Base-by-base conservation (phyloP, 2,329 filamentous ascomycete species). In the Clarireedia hainanense region DNA sequence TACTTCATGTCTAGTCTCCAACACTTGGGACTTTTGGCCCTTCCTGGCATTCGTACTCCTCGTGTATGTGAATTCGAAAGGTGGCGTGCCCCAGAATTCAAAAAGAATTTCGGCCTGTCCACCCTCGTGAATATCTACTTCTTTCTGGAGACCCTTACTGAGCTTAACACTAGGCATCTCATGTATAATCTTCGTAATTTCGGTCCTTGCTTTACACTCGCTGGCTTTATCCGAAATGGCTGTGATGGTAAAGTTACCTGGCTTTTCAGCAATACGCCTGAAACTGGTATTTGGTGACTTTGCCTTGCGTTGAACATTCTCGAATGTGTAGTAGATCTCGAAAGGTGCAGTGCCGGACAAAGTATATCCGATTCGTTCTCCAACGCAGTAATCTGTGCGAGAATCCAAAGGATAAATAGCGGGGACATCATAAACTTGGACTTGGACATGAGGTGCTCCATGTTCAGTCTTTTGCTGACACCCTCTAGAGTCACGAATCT, bases 61-160 rank as follows among this genome's bases (percentile, higher is more conserved):
- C 20, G 91, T 97, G 71, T 95, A 97, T 56, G 92, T 96, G 69
- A 97, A 99, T 72, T 97, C 94, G 67, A 99, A 99, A 1, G 94
- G 94, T 59, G 94, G 91, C 5, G 89, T 91, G 56, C 95, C 94
- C 76, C 88, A 91, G 73, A 99, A 99, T 66, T 96, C 89, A 65
- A 99, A 97, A 6, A 90, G 75, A 52, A 99, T 91, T 68, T 96
- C 89, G 0, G 94, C 91, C 69, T 95, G 88, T 59, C 91, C 91
- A 63, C 94, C 94, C 75, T 99, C 92, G 70, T 97, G 95, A 60
- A 99, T 99, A 68, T 97, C 94, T 37, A 95, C 85, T 62, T 88
- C 84, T 6, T 85, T 82, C 57, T 89, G 85, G 59, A 81, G 81
- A 30, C 95, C 95, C 66, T 89, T 88, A 67, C 88, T 92, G 63